A percentile compares a stretch with the other conserved stretches of the same genome.
These are phyloP conservation scores for Stephania cephalantha DNA, from an alignment of 164 flowering plant genomes.

Conservation along the genomic window DNA sequence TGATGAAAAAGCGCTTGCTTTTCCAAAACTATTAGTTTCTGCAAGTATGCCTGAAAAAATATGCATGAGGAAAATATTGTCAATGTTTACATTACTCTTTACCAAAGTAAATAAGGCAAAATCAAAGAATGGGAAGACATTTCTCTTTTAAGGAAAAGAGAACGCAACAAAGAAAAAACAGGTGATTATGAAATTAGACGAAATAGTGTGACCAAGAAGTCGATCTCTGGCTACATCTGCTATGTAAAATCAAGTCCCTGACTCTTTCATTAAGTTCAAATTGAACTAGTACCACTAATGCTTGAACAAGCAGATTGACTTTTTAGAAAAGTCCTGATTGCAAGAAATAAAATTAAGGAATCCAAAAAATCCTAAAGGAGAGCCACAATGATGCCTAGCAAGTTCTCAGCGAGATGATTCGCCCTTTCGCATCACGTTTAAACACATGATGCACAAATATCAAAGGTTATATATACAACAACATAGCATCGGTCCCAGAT, in stretches of 20 bases:
- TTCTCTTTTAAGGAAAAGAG: not conserved
- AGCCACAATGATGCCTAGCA: not conserved
- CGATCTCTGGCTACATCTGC: not conserved
- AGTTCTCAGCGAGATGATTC: too few species aligned
- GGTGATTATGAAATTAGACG: not conserved
- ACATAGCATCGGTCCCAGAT: too few species aligned
- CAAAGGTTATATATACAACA: too few species aligned
- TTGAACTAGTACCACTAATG: not conserved
- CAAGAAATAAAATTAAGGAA: not conserved
- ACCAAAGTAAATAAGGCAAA: not conserved
- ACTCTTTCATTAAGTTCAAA: not conserved
- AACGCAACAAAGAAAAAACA: not conserved
- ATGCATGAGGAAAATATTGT: not conserved
- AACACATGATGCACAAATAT: too few species aligned
- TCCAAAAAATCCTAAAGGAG: not conserved
- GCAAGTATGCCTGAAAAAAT: constrained; percentile 66
- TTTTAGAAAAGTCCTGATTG: not conserved
- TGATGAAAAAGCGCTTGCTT: constrained; percentile 39
- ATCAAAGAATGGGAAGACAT: not conserved
- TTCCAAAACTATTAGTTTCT: constrained; percentile 57
- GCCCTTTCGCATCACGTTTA: too few species aligned
- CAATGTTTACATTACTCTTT: not conserved
- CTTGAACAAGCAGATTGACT: not conserved
- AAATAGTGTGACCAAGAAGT: not conserved
- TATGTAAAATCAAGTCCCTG: not conserved